Evolutionary conservation across 345 rosid genomes (phyloP).

Genomic region (Murraya paniculata): DNA sequence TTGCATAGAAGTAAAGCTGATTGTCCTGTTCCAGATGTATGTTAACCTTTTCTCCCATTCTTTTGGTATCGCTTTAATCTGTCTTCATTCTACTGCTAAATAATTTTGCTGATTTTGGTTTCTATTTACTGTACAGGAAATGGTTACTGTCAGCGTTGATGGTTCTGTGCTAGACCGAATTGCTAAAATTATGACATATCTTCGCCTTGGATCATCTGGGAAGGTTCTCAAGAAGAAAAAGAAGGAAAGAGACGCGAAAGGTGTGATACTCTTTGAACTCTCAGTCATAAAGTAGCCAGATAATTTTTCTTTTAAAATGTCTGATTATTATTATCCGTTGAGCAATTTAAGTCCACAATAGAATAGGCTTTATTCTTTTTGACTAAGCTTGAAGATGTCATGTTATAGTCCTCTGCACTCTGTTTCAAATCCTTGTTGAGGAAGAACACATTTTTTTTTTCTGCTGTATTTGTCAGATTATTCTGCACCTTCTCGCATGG

Average conservation of each 20-base stretch:
- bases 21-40: constrained; percentile 90
- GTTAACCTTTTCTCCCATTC: constrained; percentile 10
- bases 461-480: neutral
- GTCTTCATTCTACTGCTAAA: constrained; percentile 19
- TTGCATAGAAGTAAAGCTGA: constrained; percentile 96
- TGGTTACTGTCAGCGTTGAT: constrained; percentile 89
- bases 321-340: neutral
- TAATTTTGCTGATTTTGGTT: constrained; percentile 15
- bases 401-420: neutral
- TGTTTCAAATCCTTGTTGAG: neutral
- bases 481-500: neutral
- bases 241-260: constrained; percentile 85
- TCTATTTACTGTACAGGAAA: constrained; percentile 51
- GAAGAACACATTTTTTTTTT: neutral
- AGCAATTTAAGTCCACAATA: neutral
- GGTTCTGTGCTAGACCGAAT: constrained; percentile 97
- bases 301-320: neutral
- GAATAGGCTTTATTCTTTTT: neutral
- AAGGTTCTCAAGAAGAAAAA: constrained; percentile 98
- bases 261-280: constrained; percentile 27
- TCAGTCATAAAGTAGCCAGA: neutral
- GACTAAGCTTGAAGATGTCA: neutral
- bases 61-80: neutral
- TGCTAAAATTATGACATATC: constrained; percentile 92
- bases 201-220: constrained; percentile 98